Evolutionary conservation across 257 asterid genomes (phyloP).

Genomic region (Catharanthus roseus): DNA sequence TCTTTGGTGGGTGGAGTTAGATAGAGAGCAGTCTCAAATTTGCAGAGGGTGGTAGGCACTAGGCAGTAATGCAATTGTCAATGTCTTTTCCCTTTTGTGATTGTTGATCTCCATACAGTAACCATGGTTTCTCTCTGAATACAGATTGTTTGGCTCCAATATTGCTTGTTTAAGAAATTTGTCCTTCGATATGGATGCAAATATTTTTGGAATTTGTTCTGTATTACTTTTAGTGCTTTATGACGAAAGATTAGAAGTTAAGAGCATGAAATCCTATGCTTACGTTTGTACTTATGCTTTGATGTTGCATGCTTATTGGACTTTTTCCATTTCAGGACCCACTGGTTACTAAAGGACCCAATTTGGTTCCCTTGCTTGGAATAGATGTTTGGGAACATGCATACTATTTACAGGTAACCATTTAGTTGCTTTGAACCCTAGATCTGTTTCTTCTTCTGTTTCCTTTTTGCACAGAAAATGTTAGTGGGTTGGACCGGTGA

Average conservation of each 20-base stretch:
- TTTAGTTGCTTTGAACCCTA: constrained; percentile 6
- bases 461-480: background rate
- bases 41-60: background rate
- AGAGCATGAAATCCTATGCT: background rate
- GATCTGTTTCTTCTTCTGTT: background rate
- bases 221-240: background rate
- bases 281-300: background rate
- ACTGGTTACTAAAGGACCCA: constrained; percentile 59
- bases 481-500: background rate
- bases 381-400: constrained; percentile 90
- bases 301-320: background rate
- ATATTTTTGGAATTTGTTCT: constrained; percentile 7
- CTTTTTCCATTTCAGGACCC: constrained; percentile 52
- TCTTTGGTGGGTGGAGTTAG: background rate
- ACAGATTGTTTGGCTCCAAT: background rate
- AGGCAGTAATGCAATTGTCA: background rate
- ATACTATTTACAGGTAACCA: constrained; percentile 68
- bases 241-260: background rate
- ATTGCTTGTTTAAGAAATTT: background rate
- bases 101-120: background rate
- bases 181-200: background rate
- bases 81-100: background rate
- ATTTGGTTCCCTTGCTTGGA: constrained; percentile 65
- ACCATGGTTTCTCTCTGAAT: background rate
- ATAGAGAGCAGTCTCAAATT: background rate